Evolutionary conservation across 768 basidiomycete genomes (phyloP), one percentile per base, ranked within the genome.

Genomic region (Glaciozyma martinii): DNA sequence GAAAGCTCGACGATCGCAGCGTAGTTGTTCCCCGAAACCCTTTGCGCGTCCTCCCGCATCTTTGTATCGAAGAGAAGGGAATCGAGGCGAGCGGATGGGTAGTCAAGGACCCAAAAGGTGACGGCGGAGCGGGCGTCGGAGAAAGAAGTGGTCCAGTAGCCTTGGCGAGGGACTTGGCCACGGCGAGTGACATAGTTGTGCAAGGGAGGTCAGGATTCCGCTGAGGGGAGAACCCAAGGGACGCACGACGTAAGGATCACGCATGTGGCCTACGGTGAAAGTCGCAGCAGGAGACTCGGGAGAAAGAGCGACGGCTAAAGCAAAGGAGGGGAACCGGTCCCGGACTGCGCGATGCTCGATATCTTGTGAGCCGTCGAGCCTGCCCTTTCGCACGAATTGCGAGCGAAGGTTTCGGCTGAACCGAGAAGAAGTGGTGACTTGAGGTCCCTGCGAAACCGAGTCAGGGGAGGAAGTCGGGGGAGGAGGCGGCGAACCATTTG

Each of bases 1-100:
- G 67, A 66, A 2, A 71, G 61, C 43, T 62, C 70, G 44, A 67
- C 67, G 37, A 73, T 57, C 37, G 64, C 65, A 1, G 70, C 65
- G 37, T 73, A 73, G 53, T 60, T 42, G 42, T 58, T 63, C 18
- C 61, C 66, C n/a, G 72, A 71, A n/a, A 71, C 61, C 15, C 52
- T 59, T 16, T 23, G 8, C 1, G 67, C 64, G 15, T 71, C 65
- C 5, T 27, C 25, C 5, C 65, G 63, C 21, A 73, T 12, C 25
- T 60, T 52, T 15, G 44, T 32, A 30, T 73, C 72, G 56, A 73
- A 66, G 2, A n/a, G 33, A 5, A 19, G 29, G 15, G 70, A 44
- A 21, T 55, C 61, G 40, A 8, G 5, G n/a, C 63, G 37, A 1
- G 67, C 61, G 21, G 50, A 52, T n/a, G 62, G 9, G 46, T 43